Percentiles rank a stretch among this genome's conserved stretches.
phyloP scores from a whole-genome alignment of 495 filamentous ascomycete species.

The Aspergillus homomorphus region DNA sequence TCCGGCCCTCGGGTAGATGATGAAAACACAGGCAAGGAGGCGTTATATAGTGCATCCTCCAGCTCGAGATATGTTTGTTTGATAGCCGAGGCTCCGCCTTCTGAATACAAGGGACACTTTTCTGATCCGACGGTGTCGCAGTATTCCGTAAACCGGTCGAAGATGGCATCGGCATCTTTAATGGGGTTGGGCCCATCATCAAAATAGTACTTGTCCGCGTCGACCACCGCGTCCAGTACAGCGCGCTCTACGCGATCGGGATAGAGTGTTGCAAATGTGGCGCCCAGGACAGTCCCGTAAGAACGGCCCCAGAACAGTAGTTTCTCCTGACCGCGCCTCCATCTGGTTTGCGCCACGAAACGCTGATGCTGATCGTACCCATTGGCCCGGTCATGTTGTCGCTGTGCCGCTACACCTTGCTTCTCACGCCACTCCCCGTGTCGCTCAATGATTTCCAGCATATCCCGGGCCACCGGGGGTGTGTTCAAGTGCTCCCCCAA shows the following conservation, averaged over 20 bases:
- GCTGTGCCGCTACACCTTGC: constrained; percentile 29
- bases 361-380: constrained; percentile 29
- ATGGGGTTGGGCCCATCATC: constrained; percentile 42
- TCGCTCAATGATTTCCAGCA: constrained; percentile 51
- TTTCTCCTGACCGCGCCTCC: constrained; percentile 40
- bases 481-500: constrained; percentile 50
- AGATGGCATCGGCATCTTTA: constrained; percentile 47
- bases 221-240: constrained; percentile 53
- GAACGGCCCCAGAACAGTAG: constrained; percentile 64
- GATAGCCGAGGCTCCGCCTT: constrained; percentile 36
- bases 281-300: constrained; percentile 66
- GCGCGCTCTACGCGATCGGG: constrained; percentile 49
- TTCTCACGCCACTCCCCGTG: constrained; percentile 46
- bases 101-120: constrained; percentile 43
- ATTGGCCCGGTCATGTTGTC: constrained; percentile 25
- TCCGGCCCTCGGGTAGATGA: constrained; percentile 36
- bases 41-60: constrained; percentile 36
- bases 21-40: constrained; percentile 46
- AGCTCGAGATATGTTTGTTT: constrained; percentile 37
- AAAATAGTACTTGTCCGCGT: constrained; percentile 47
- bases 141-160: constrained; percentile 45
- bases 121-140: constrained; percentile 44
- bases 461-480: constrained; percentile 45
- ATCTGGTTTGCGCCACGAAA: constrained; percentile 28
- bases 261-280: constrained; percentile 53